Evolutionary conservation across 768 basidiomycete species (phyloP).

Genomic region (Pleurotus sapidus): DNA sequence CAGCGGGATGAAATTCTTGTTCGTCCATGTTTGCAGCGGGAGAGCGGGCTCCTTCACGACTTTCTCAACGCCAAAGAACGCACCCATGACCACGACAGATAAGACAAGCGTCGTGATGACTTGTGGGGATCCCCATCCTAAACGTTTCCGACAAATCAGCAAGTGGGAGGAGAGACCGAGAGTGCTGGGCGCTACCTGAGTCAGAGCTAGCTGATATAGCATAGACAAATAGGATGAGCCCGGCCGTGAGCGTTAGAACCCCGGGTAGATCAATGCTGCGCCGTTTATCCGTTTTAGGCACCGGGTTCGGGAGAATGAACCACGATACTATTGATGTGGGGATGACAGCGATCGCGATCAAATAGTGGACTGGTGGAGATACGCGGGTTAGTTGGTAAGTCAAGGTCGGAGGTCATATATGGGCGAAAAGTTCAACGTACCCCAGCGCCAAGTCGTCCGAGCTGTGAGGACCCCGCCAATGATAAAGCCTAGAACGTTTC

Average conservation of each 20-base stretch:
- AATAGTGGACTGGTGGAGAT: slow-evolving; percentile 32
- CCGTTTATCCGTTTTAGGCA: neutral
- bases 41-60: slow-evolving; percentile 11
- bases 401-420: no score
- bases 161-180: neutral
- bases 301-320: slow-evolving; percentile 10
- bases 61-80: slow-evolving; percentile 46
- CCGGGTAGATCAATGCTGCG: slow-evolving; percentile 14
- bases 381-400: neutral
- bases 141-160: neutral
- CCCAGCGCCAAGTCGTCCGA: slow-evolving; percentile 39
- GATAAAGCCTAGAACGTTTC: slow-evolving; percentile 35
- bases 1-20: slow-evolving; percentile 35
- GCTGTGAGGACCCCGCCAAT: slow-evolving; percentile 38
- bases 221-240: slow-evolving; percentile 31
- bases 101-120: slow-evolving; percentile 42
- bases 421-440: neutral
- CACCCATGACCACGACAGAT: slow-evolving; percentile 30
- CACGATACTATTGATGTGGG: slow-evolving; percentile 10
- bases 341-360: slow-evolving; percentile 32
- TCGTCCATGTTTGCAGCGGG: slow-evolving; percentile 38
- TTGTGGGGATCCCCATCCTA: slow-evolving; percentile 39
- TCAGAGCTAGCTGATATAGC: slow-evolving; percentile 37
- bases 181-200: slow-evolving; percentile 1
- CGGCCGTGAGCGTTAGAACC: slow-evolving; percentile 13